phyloP scores from a whole-genome alignment of 345 rosid genomes.

The Xanthoceras sorbifolium region DNA sequence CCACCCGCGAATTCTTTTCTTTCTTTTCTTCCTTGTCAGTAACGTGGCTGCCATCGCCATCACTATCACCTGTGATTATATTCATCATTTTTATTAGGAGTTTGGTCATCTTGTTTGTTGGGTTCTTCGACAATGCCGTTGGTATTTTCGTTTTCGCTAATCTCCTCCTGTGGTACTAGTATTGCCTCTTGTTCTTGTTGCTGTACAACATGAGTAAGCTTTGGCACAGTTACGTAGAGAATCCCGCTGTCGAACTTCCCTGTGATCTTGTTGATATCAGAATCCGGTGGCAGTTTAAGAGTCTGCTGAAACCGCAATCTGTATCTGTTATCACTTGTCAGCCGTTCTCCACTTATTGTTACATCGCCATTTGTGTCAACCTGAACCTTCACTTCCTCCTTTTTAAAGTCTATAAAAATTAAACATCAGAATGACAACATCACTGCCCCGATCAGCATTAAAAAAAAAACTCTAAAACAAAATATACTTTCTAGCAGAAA shows the following conservation, averaged over 20 bases:
- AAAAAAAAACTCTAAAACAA: background rate
- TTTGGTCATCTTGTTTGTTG: background rate
- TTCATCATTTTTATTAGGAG: background rate
- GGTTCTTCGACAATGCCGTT: background rate
- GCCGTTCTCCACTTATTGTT: conserved; percentile 48
- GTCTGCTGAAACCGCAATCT: conserved; percentile 32
- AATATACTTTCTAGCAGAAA: no score
- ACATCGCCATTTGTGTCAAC: conserved; percentile 25
- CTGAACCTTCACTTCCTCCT: conserved; percentile 48
- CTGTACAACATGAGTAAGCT: conserved; percentile 9
- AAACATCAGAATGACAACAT: background rate
- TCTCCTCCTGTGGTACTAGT: no score
- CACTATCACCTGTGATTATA: background rate
- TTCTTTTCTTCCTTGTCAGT: background rate
- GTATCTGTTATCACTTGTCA: conserved; percentile 22
- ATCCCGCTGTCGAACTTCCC: conserved; percentile 38
- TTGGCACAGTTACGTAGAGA: conserved; percentile 47
- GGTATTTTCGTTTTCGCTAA: background rate
- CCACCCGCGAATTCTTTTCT: background rate
- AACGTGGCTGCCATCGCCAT: background rate
- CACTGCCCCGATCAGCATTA: background rate
- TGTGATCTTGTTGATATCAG: conserved; percentile 28
- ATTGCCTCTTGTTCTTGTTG: background rate
- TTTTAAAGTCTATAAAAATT: conserved; percentile 34
- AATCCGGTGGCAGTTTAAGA: conserved; percentile 34